Percentiles rank a stretch among this genome's conserved stretches.
These are phyloP conservation scores for Rosa lucieae DNA, from an alignment of 306 rosid species.

Conservation along the genomic window DNA sequence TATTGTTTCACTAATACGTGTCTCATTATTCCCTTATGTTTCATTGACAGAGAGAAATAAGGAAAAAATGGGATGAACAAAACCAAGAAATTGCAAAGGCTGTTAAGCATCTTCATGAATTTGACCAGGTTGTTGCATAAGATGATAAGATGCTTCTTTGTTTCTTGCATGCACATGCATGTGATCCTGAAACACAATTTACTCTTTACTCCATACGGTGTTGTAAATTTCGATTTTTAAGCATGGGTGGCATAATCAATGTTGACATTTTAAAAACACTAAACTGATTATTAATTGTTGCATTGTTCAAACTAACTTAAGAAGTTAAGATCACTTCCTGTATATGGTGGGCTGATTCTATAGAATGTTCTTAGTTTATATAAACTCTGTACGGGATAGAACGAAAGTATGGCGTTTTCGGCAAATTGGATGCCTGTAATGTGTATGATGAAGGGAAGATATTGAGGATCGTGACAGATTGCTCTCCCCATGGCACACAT, in stretches of 20 bases:
- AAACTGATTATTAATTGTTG: background rate
- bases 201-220: conserved; percentile 7
- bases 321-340: background rate
- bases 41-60: conserved; percentile 70
- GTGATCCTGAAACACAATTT: conserved; percentile 9
- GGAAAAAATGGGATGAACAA: conserved; percentile 83
- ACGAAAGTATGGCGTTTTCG: conserved; percentile 73
- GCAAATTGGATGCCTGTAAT: conserved; percentile 96
- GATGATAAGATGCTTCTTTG: conserved; percentile 14
- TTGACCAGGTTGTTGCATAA: conserved; percentile 69
- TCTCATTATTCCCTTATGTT: conserved; percentile 5
- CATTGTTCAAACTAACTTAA: background rate
- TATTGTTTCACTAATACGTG: too few species aligned
- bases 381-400: conserved; percentile 59
- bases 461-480: conserved; percentile 85
- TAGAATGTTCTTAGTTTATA: conserved; percentile 23
- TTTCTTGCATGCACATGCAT: conserved; percentile 14
- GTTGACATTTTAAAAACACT: background rate
- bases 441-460: conserved; percentile 82
- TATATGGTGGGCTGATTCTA: conserved; percentile 11
- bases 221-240: background rate
- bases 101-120: conserved; percentile 73
- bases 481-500: conserved; percentile 95
- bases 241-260: background rate
- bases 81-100: conserved; percentile 90